These are phyloP conservation scores for Pleurotus tuber-regium DNA, from an alignment of 768 basidiomycete species.

Conservation along the genomic window DNA sequence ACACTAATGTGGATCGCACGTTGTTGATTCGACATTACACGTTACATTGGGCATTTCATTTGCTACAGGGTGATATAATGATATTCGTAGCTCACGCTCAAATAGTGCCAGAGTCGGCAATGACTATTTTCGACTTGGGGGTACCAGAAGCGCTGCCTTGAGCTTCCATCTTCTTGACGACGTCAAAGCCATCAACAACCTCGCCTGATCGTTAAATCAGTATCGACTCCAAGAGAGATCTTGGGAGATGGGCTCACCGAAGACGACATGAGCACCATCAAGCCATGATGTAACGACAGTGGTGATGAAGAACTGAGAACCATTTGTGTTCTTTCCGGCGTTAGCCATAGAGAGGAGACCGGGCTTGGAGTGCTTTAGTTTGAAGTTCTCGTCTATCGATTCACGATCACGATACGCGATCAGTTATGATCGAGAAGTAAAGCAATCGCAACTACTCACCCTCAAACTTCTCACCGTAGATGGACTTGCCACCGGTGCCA, in stretches of 20 bases:
- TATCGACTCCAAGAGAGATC: not conserved
- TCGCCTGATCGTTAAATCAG: conserved; percentile 38
- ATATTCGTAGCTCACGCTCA: too few relatives aligned
- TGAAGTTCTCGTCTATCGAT: conserved; percentile 78
- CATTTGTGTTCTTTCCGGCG: conserved; percentile 80
- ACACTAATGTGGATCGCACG: too few relatives aligned
- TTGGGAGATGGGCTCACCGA: conserved; percentile 46
- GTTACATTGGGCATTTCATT: too few relatives aligned
- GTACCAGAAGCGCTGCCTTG: conserved; percentile 37
- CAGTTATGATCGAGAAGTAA: not conserved
- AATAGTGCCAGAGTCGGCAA: conserved; percentile 28
- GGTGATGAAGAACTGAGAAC: conserved; percentile 88
- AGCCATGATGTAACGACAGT: conserved; percentile 78
- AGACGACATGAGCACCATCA: conserved; percentile 83
- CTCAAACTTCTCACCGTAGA: conserved; percentile 66
- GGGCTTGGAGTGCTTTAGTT: conserved; percentile 67
- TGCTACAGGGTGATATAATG: too few relatives aligned
- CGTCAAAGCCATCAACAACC: conserved; percentile 62
- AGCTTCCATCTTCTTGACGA: conserved; percentile 45
- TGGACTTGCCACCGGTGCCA: conserved; percentile 81
- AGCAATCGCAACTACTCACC: conserved; percentile 36
- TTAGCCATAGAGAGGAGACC: conserved; percentile 81
- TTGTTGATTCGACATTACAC: too few relatives aligned
- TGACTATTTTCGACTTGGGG: conserved; percentile 45
- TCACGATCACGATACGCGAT: conserved; percentile 1